Evolutionary conservation across 768 basidiomycete species (phyloP), one percentile per base, ranked within the genome.

Genomic region (Polyporus arcularius): DNA sequence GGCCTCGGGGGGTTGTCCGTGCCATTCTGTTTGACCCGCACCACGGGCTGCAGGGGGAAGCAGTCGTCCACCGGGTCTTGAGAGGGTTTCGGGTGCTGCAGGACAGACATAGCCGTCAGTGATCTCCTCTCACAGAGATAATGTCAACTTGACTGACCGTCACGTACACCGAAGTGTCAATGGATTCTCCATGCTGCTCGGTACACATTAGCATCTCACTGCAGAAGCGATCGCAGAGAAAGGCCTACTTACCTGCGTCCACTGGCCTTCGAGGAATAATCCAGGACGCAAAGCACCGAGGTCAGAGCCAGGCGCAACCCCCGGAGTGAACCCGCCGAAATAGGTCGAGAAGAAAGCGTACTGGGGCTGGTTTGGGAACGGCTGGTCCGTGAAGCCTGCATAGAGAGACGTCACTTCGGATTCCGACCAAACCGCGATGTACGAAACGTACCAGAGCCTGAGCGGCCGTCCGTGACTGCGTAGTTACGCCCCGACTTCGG

Each of bases 21-120:
- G 40, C 41, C 39, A 4, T 16, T 38, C 18, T 41, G 39, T 4
- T 8, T 55, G 16, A 55, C 30, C 16, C 31, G 42, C 12, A 55
- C 28, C 18, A 26, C 14, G 11, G 53, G 39, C 41, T 55, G 16
- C 53, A 55, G 39, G n/a, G 42, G 11, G 18, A 40, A 43, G 26
- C 53, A 55, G 12, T 55, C 43, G 53, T 55, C 53, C 53, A 42
- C 53, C 4, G 38, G 38, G 32, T 41, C 53, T 43, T 28, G 11
- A 4, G 16, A 26, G 12, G n/a, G 12, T 28, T 6, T 6, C 12
- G 53, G 53, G 42, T 15, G 40, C 53, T 55, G 39, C 32, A n/a
- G 18, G 8, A 26, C 15, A 18, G 21, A 12, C 26, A 16, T 28
- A 21, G 16, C 42, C 40, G 16, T 7, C 5, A 43, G 15, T 15